Evolutionary conservation across 148 eudicot species (phyloP).

Genomic region (Rhododendron simsii): DNA sequence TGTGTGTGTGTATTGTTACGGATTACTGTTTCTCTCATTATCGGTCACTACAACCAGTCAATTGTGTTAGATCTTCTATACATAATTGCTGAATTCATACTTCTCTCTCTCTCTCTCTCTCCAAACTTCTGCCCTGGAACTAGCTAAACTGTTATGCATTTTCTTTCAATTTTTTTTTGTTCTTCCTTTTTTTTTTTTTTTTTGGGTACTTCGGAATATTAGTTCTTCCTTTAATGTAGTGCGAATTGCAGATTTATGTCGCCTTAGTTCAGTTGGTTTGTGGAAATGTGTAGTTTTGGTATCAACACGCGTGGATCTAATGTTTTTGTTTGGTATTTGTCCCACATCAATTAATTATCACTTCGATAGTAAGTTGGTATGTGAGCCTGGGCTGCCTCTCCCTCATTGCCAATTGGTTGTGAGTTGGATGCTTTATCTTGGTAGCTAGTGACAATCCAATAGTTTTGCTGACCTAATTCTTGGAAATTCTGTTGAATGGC

Average conservation of each 20-base stretch:
- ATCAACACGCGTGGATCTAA: background rate
- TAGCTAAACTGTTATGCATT: background rate
- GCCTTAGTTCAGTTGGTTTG: background rate
- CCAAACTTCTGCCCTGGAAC: background rate
- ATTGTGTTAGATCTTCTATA: background rate
- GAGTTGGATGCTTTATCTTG: no score
- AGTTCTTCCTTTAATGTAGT: background rate
- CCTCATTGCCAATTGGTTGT: no score
- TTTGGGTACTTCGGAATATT: no score
- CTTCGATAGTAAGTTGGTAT: no score
- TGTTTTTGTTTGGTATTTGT: background rate
- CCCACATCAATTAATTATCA: no score
- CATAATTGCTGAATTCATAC: background rate
- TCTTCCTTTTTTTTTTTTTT: background rate
- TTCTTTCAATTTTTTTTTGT: background rate
- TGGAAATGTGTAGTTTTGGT: background rate
- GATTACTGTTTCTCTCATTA: background rate
- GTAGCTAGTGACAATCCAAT: no score
- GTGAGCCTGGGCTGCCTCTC: no score
- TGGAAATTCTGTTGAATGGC: background rate
- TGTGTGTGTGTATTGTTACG: background rate
- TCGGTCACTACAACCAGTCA: background rate
- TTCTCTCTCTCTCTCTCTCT: background rate
- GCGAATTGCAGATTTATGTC: background rate
- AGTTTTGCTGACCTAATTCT: background rate